Evolutionary conservation across 169 alveolate genomes (phyloP), one percentile per base, ranked within the genome.

Genomic region (Plasmodium vivax): DNA sequence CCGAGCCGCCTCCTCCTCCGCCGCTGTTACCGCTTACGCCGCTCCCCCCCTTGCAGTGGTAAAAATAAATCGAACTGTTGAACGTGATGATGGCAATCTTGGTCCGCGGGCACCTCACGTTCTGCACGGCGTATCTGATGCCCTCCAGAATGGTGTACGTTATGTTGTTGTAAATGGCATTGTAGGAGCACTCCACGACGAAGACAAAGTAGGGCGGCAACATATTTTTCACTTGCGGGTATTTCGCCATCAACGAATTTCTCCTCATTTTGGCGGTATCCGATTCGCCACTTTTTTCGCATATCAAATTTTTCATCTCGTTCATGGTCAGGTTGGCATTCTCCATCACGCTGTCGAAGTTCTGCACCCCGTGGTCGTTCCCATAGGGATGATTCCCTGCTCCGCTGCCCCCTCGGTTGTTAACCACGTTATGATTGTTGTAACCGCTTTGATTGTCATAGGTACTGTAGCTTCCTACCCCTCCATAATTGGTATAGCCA

Each of bases 71-170:
- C 8, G 90, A 51, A 30, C 74, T 88, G 54, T 56, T 80, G 32
- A 79, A 88, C 16, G 94, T 79, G 34, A 88, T 88, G 23, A 88
- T 88, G n/a, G 94, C 94, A n/a, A 88, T 88, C 32, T 88, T 88
- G 10, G 94, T 88, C 56, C 71, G 58, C 7, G 45, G 56, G 9
- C 94, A 88, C 72, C 41, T 88, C 14, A 79, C 90, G 79, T 88
- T 88, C 36, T 88, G 82, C 9, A 88, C 90, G 16, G 94, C 94
- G 51, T 88, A 88, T 8, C 88, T 41, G 79, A 88, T 88, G 7
- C 94, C 94, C 77, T 88, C 94, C 47, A 88, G 19, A 2, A 88
- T 45, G 1, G 94, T 88, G 30, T 88, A 77, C 16, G 94, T 88
- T 43, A 88, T 88, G 56, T 88, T 88, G 71, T 79, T 88, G 79